Percentiles rank a stretch among this genome's conserved stretches.
Evolutionary conservation across 352 stramenopile species (phyloP).

Genomic region (Salisapilia sapeloensis): DNA sequence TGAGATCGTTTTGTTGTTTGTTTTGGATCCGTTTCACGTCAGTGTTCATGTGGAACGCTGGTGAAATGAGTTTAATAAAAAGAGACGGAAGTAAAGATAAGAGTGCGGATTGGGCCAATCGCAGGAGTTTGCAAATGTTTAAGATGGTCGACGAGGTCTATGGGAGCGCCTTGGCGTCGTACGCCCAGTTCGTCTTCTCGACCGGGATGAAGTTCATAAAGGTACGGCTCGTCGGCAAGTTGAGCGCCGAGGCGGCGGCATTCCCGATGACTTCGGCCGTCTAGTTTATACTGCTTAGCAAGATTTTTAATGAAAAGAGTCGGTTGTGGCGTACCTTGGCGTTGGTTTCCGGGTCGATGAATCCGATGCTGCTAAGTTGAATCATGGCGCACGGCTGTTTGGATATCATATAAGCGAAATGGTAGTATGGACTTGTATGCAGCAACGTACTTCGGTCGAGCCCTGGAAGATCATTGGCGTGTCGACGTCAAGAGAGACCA

Average conservation of each 20-base stretch:
- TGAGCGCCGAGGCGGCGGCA: slow-evolving; percentile 18
- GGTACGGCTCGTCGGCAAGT: slow-evolving; percentile 17
- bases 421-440: not conserved
- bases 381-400: slow-evolving; percentile 38
- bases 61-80: too few relatives aligned
- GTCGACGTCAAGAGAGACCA: slow-evolving; percentile 33
- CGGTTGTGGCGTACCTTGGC: slow-evolving; percentile 8
- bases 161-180: slow-evolving; percentile 12
- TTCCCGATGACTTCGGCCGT: slow-evolving; percentile 20
- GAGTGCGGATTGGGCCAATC: too few relatives aligned
- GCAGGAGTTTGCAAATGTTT: too few relatives aligned
- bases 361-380: slow-evolving; percentile 24
- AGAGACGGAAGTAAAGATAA: too few relatives aligned
- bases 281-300: slow-evolving; percentile 3
- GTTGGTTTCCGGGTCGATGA: slow-evolving; percentile 28
- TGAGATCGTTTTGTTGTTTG: too few relatives aligned
- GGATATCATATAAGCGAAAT: not conserved
- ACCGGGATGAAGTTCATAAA: slow-evolving; percentile 42
- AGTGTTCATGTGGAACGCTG: too few relatives aligned
- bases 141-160: too few relatives aligned
- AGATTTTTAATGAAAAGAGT: not conserved
- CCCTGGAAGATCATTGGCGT: slow-evolving; percentile 31
- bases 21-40: too few relatives aligned
- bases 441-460: slow-evolving; percentile 14
- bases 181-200: slow-evolving; percentile 23